Conservation (phyloP, 108 stramenopile genomes). For the Parietichytrium sp. region DNA sequence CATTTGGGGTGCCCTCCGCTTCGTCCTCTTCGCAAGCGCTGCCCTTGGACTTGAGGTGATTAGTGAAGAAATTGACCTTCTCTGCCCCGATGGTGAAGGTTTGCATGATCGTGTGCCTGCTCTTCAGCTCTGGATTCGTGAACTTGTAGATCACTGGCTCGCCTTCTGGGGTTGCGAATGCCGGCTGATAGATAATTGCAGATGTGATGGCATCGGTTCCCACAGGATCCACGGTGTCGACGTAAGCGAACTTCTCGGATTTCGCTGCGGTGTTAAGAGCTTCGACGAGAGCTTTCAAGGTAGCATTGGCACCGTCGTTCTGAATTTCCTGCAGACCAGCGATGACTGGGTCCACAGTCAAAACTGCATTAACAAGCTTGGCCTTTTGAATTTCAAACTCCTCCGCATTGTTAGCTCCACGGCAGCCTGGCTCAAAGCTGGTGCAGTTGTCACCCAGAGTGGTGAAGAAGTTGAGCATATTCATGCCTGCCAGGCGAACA, state of each 20-base stretch:
- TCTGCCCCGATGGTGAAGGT: not conserved
- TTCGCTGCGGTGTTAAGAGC: constrained; percentile 11
- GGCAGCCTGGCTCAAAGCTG: not conserved
- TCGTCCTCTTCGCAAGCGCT: constrained; percentile 24
- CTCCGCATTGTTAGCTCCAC: not conserved
- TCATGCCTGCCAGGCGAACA: not conserved
- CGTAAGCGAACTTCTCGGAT: constrained; percentile 4
- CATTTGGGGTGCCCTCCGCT: not conserved
- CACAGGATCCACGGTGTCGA: not conserved
- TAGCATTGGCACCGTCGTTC: constrained; percentile 4
- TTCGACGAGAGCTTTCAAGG: not conserved
- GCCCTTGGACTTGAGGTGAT: constrained; percentile 35
- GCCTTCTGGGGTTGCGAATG: not conserved
- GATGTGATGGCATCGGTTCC: constrained; percentile 9
- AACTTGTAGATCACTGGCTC: not conserved
- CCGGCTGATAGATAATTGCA: constrained; percentile 27
- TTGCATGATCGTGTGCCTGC: not conserved
- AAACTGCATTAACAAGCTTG: not conserved
- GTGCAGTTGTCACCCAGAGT: not conserved
- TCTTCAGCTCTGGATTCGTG: constrained; percentile 2
- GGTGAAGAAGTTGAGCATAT: constrained; percentile 21
- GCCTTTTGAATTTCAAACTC: not conserved
- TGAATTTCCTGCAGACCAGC: constrained; percentile 4
- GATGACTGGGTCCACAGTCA: constrained; percentile 12
- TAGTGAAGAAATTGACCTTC: not conserved